Evolutionary conservation across 345 rosid genomes (phyloP), one percentile per base, ranked within the genome.

Genomic region (Jatropha curcas): DNA sequence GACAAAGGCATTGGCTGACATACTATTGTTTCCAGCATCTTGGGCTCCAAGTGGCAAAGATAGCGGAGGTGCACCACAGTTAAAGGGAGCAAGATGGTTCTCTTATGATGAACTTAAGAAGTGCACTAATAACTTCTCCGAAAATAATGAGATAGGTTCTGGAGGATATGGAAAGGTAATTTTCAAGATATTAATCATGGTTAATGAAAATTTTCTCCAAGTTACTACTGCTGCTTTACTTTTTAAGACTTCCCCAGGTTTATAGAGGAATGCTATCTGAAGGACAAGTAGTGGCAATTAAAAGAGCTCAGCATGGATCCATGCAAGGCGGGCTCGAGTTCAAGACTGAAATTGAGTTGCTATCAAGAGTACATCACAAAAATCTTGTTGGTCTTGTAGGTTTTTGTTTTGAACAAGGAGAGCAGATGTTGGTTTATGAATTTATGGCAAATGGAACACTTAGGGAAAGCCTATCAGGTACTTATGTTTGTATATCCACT

Each of bases 61-160:
- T 74, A 89, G 89, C 2, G 96, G 98, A 1, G 89, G 94, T 0
- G 96, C 94, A 20, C 98, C 99, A 1, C 92, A 92, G 73, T 73
- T 95, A 80, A 95, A 92, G 86, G 99, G 99, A 61, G 97, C 99
- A 52, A 79, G 98, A 73, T 92, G 95, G 98, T 92, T 95, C 81
- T 92, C 96, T 8, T 92, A 82, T 28, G 99, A 90, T 34, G 99
- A 95, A 82, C 98, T 95, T 55, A 95, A 82, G 79, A 95, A 82
- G 76, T 76, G 88, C 85, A 90, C 97, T 4, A 74, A 77, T 75
- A 87, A 88, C 57, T 92, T 95, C 82, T 88, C 96, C 1, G 85
- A 79, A 53, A 87, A 79, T 39, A 92, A 87, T 57, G 93, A 88
- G 86, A 81, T 95, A 31, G 99, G 99, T 34, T 92, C 87, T 70